Evolutionary conservation across 257 asterid genomes (phyloP), one percentile per base, ranked within the genome.

Genomic region (Echium plantagineum): DNA sequence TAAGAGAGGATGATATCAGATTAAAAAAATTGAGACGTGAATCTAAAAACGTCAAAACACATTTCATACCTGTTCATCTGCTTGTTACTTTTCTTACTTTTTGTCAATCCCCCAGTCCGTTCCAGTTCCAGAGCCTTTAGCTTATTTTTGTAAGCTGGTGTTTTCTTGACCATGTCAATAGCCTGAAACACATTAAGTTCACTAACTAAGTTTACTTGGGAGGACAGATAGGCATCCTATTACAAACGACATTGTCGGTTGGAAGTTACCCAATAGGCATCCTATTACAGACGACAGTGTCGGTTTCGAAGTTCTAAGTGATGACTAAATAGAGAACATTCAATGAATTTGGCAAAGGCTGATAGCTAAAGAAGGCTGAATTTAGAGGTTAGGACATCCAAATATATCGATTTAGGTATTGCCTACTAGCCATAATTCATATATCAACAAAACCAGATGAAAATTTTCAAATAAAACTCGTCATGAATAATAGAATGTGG

Each of bases 61-160:
- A n/a, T 22, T 7, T 52, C 90, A 59, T 84, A 88, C 98, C 82
- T 86, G 85, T 80, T 78, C 63, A 72, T 77, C 66, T 73, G 94
- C 76, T 89, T 89, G 82, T 67, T 76, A 53, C 78, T 66, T 94
- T 86, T 93, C 84, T 85, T 93, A 83, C 75, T 86, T 69, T 69
- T 86, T 22, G 96, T 75, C 69, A 69, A 67, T 56, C 90, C 96
- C 59, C 99, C 99, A 64, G 80, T 84, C 73, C 95, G 94, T 73
- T 93, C 97, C 63, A 86, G 81, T 74, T 93, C 97, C 82, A 89
- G 56, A 21, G 96, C 99, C 71, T 82, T 85, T 48, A 93, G 83
- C 95, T 83, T 86, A 74, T 93, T 93, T 70, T 86, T 86, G 80
- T 80, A 93, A 52, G 99, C 95, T 26, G 95, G 97, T 59, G 97